Evolutionary conservation across 2,329 filamentous ascomycete species (phyloP), one percentile per base, ranked within the genome.

Genomic region (Sarocladium strictum): DNA sequence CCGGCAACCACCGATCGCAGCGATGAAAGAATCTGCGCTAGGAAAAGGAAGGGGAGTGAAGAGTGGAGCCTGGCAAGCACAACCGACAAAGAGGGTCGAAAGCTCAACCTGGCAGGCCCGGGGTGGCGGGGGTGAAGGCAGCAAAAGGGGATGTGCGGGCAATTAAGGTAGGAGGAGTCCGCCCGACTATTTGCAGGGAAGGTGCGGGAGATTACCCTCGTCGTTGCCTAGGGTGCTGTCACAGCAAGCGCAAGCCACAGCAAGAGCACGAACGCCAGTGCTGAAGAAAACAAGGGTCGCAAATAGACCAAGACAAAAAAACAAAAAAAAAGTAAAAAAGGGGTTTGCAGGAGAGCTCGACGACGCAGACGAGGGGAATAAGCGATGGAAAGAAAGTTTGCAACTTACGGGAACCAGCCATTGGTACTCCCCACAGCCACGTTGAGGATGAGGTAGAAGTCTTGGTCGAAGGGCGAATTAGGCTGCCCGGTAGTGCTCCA

Each of bases 401-500:
- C n/a, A 19, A 64, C 69, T 59, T 61, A 72, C 66, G 63, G 60
- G 61, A 79, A 80, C 67, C 72, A 79, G 15, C 76, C 76, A 54
- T 76, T 78, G 6, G 64, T 73, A 37, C 68, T 65, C 2, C 77
- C 77, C 32, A 79, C 75, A 0, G 76, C 77, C 1, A 80, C 75
- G 58, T 77, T 77, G 24, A 80, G 62, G 33, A 79, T 74, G 15
- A 80, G 66, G 58, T 76, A 78, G 59, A 80, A 80, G 1, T 67
- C 60, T 60, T 78, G 72, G 61, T 80, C 77, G 61, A 80, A 80
- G 0, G 77, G 77, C 2, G 77, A 73, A 56, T 74, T 77, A 37
- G 61, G 55, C 5, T 63, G 65, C 2, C 65, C 63, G 10, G 66
- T 65, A 29, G 67, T 62, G 19, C 61, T 64, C 76, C 76, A 78